Evolutionary conservation across 805 yeast species (phyloP), one percentile per base, ranked within the genome.

Genomic region (Candida endomychidarum): DNA sequence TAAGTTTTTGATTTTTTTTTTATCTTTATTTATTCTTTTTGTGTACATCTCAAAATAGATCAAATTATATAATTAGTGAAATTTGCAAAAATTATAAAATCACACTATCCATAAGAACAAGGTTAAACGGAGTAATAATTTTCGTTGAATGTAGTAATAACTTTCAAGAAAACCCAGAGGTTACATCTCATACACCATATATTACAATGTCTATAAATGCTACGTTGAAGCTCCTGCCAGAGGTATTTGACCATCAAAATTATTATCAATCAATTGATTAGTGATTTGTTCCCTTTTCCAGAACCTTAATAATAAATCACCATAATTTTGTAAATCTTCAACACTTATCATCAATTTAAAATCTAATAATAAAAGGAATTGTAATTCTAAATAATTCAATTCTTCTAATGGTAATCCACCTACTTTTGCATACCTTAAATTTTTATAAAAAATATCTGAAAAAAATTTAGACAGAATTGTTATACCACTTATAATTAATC

Each of bases 341-440:
- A 86, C 83, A 23, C 87, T 83, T 32, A 93, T 86, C 80, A 90
- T 78, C 45, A 91, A 70, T 57, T 83, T 81, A 63, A 93, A 91
- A 63, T 93, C 96, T 37, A 89, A 73, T 44, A 91, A 67, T 36
- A 90, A 62, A 51, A 91, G 66, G 57, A 93, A 90, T 59, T 91
- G 97, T 33, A 93, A 67, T 61, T 93, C 99, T 50, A 93, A 70
- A 62, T 86, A 90, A 58, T 93, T 93, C 58, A 93, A 73, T 60
- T 93, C 99, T 41, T 87, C 96, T 42, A 89, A 72, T 6, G 97
- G 96, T 40, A 91, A 72, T 0, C 98, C 98, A 5, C 98, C 98
- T 31, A 91, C 93, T 60, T 90, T 86, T 8, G 97, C 96, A 60
- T 91, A 91, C 48, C 98, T 76, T 40, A 93, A 81, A 60, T 91